Conservation (phyloP, 2,329 filamentous ascomycete species). For the Colletotrichum euphorbiae region DNA sequence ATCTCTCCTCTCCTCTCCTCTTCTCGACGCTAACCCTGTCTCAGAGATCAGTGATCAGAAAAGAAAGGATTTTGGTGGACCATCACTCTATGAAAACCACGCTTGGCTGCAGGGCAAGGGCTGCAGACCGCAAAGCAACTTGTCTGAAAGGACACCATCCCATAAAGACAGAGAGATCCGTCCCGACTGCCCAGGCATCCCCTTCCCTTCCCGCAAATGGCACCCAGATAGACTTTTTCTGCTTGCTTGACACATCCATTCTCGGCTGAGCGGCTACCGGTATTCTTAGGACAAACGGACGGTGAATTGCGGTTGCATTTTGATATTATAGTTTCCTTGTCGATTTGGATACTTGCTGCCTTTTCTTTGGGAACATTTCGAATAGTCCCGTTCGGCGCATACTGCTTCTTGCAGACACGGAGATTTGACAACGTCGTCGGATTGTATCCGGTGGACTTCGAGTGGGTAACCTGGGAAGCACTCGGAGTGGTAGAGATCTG, state of each 20-base stretch:
- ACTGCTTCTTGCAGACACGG: not conserved
- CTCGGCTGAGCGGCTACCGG: constrained; percentile 22
- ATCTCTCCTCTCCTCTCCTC: constrained; percentile 18
- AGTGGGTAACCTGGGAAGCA: not conserved
- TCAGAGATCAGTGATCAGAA: constrained; percentile 37
- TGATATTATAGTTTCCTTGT: constrained; percentile 33
- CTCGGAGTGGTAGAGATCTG: too few species aligned
- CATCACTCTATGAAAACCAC: constrained; percentile 39
- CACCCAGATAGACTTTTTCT: constrained; percentile 26
- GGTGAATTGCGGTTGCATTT: constrained; percentile 34
- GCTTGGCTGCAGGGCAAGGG: constrained; percentile 40
- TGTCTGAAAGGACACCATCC: constrained; percentile 11
- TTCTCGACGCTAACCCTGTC: constrained; percentile 40
- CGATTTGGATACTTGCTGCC: constrained; percentile 36
- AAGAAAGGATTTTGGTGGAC: constrained; percentile 37
- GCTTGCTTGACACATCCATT: constrained; percentile 14
- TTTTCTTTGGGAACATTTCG: constrained; percentile 19
- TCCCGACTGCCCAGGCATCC: not conserved
- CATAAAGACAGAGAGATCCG: constrained; percentile 36
- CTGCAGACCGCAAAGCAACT: constrained; percentile 25
- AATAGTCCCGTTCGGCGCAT: constrained; percentile 19
- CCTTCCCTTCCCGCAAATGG: constrained; percentile 11
- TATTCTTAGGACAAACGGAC: constrained; percentile 40
- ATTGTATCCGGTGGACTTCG: not conserved
- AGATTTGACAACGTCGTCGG: not conserved